phyloP scores from a whole-genome alignment of 305 asterid genomes.

The Ajuga reptans region DNA sequence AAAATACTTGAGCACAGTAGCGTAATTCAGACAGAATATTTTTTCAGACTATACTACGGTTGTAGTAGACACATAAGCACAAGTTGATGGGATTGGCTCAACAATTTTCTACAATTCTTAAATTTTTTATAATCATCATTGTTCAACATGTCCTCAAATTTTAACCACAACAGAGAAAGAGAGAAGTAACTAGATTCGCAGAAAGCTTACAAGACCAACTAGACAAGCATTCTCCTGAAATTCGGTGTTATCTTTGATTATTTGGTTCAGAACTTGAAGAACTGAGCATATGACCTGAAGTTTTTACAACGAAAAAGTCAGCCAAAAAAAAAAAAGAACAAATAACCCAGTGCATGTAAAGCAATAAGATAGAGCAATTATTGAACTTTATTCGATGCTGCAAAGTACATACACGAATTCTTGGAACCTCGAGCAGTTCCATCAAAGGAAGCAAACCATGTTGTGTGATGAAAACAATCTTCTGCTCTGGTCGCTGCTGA shows the following conservation, averaged over 20 bases:
- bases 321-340: constrained; percentile 14
- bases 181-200: constrained; percentile 12
- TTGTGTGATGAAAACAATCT: constrained; percentile 79
- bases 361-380: constrained; percentile 16
- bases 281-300: constrained; percentile 81
- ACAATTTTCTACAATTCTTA: not conserved
- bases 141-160: not conserved
- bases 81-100: not conserved
- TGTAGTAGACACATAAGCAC: not conserved
- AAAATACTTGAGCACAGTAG: not conserved
- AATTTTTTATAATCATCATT: not conserved
- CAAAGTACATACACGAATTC: constrained; percentile 58
- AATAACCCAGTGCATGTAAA: constrained; percentile 6
- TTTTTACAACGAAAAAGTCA: constrained; percentile 20
- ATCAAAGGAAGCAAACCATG: constrained; percentile 92
- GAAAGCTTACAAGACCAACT: constrained; percentile 83
- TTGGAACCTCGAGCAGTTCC: constrained; percentile 93
- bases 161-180: not conserved
- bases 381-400: constrained; percentile 23
- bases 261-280: constrained; percentile 85
- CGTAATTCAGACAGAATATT: not conserved
- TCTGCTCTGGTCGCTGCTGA: constrained; percentile 88
- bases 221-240: constrained; percentile 98
- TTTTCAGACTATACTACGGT: not conserved
- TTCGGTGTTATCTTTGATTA: constrained; percentile 84